Base-by-base conservation (phyloP, 2,329 filamentous ascomycete genomes). In the Aspergillus puulaauensis region DNA sequence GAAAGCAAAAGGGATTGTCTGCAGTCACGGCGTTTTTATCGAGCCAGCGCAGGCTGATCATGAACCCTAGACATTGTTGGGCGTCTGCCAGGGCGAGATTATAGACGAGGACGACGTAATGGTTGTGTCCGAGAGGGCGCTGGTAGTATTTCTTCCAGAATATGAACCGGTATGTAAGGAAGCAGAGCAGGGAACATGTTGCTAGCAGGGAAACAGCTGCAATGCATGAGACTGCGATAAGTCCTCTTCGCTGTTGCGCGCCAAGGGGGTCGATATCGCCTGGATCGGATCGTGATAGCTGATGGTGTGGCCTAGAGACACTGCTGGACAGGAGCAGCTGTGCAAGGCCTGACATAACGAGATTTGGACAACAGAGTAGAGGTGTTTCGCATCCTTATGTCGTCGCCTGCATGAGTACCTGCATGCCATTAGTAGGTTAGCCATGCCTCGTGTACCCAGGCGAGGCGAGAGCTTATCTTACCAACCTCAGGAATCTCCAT, bases 91-190 rank as follows among this genome's bases (percentile, higher is more conserved):
- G 63, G 6, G 82, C 70, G 6, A 82, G 71, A 57, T 82, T 81
- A 68, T 79, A 82, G 63, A 82, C 81, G 46, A 82, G 74, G 19
- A 82, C 69, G 39, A 82, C 74, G 54, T 80, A 82, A 69, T 83
- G 80, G 61, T 83, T 83, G 64, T 80, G 75, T 23, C 77, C 76
- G 33, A 82, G 75, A 40, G 79, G 77, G 58, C 74, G 70, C 53
- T 75, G 76, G 63, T 80, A 79, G 60, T 79, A 76, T 55, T 70
- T 74, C 39, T 76, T 70, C 79, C 80, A 82, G 59, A 75, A 77
- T 24, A 82, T 68, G 48, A 83, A 70, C 17, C 79, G 77, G 60
- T 80, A 77, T 4, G 79, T 80, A 62, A 83, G 76, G 68, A 80
- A 80, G 31, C 63, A 61, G 6, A 81, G 68, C 2, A 81, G 70